phyloP scores from a whole-genome alignment of 2,329 filamentous ascomycete genomes.

The Elsinoe perseae region DNA sequence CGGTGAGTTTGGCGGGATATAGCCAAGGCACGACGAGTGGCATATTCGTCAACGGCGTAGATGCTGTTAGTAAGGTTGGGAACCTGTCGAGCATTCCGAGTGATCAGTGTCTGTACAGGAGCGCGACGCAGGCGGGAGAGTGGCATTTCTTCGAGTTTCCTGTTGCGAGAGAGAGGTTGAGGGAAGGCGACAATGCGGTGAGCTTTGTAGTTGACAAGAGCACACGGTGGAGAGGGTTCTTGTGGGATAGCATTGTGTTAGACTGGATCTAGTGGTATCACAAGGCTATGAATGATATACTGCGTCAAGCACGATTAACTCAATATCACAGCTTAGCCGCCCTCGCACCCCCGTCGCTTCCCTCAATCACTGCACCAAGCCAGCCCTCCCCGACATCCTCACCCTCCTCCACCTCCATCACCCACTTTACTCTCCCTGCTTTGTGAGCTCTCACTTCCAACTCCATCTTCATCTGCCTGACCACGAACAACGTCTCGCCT shows the following conservation, averaged over 20 bases:
- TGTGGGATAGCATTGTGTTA: conserved; percentile 38
- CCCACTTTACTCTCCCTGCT: conserved; percentile 44
- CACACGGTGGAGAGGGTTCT: conserved; percentile 34
- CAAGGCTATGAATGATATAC: too few relatives aligned
- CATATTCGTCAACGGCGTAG: conserved; percentile 36
- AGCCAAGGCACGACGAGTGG: conserved; percentile 35
- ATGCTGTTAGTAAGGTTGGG: conserved; percentile 26
- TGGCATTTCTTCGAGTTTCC: conserved; percentile 41
- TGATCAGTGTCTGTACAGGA: conserved; percentile 44
- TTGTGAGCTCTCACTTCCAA: conserved; percentile 50
- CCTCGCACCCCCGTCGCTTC: conserved; percentile 22
- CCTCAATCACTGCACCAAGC: conserved; percentile 41
- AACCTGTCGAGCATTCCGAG: conserved; percentile 37
- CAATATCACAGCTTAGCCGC: conserved; percentile 22
- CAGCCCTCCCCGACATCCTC: conserved; percentile 51
- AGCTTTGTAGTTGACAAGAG: conserved; percentile 33
- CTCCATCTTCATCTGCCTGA: conserved; percentile 64
- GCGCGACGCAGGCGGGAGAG: conserved; percentile 41
- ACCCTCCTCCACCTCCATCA: conserved; percentile 46
- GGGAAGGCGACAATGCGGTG: conserved; percentile 31
- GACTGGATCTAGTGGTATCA: conserved; percentile 26
- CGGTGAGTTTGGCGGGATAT: conserved; percentile 41
- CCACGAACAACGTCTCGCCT: conserved; percentile 50
- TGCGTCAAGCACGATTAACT: too few relatives aligned
- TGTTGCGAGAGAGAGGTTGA: conserved; percentile 27